These are phyloP conservation scores for Alternaria brassicae DNA, from an alignment of 2,329 filamentous ascomycete species.

Conservation along the genomic window DNA sequence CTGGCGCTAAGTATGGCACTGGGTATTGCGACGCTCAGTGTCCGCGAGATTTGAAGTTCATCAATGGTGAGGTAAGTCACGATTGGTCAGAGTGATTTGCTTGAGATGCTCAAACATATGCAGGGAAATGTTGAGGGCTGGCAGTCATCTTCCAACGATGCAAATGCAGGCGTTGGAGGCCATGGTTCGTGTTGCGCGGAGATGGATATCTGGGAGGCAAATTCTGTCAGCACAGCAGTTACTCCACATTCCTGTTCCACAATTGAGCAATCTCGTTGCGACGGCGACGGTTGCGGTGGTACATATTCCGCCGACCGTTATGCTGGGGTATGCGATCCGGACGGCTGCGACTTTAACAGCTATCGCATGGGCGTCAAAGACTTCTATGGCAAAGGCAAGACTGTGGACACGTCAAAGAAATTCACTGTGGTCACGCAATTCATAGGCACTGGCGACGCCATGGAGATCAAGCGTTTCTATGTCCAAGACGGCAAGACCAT, in stretches of 20 bases:
- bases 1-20: slow-evolving; percentile 59
- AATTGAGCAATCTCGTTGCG: slow-evolving; percentile 61
- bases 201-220: slow-evolving; percentile 72
- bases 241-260: slow-evolving; percentile 69
- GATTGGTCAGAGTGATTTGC: not conserved
- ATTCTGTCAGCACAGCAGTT: slow-evolving; percentile 66
- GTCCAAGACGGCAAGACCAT: slow-evolving; percentile 59
- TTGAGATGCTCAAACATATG: not conserved
- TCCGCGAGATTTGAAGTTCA: slow-evolving; percentile 57
- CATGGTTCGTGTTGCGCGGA: slow-evolving; percentile 69
- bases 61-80: slow-evolving; percentile 52
- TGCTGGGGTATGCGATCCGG: slow-evolving; percentile 69
- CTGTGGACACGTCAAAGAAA: slow-evolving; percentile 50
- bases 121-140: slow-evolving; percentile 63
- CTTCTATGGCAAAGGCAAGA: slow-evolving; percentile 67
- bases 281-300: slow-evolving; percentile 54
- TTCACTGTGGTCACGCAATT: slow-evolving; percentile 61
- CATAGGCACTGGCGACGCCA: slow-evolving; percentile 50
- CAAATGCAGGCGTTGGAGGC: slow-evolving; percentile 60
- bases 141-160: slow-evolving; percentile 60
- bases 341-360: slow-evolving; percentile 68
- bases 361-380: slow-evolving; percentile 68
- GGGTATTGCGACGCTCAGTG: slow-evolving; percentile 53
- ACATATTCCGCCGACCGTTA: slow-evolving; percentile 64
- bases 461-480: slow-evolving; percentile 57